phyloP scores from a whole-genome alignment of 306 rosid species.

The Rosa lucieae region DNA sequence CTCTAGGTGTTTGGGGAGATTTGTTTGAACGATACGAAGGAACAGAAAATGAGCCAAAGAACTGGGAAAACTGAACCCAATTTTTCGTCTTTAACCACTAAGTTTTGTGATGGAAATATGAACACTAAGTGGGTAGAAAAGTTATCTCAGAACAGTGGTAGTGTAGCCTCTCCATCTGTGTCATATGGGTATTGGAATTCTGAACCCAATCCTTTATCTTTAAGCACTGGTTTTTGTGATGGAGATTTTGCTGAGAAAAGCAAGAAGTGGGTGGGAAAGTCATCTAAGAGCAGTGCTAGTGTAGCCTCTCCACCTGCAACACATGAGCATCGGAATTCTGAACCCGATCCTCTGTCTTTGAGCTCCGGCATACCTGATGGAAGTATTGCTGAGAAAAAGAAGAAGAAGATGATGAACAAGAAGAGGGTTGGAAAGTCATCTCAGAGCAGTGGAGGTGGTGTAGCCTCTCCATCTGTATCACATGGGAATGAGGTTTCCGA shows the following conservation, averaged over 20 bases:
- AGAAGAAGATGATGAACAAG: constrained; percentile 3
- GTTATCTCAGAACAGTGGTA: not conserved
- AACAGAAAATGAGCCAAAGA: not conserved
- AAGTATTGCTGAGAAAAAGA: not conserved
- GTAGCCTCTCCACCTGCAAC: not conserved
- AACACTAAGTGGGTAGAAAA: constrained; percentile 6
- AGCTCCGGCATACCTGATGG: not conserved
- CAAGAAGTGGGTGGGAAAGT: not conserved
- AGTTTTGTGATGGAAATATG: not conserved
- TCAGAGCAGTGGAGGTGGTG: not conserved
- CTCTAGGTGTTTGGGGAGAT: not conserved
- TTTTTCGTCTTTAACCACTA: not conserved
- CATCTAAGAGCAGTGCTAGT: not conserved
- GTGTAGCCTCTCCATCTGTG: not conserved
- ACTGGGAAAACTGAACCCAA: not conserved
- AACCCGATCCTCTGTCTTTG: not conserved
- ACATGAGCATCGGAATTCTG: not conserved
- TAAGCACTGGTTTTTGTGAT: not conserved
- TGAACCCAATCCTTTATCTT: not conserved
- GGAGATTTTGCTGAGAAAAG: not conserved
- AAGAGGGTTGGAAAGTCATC: not conserved
- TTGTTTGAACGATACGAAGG: not conserved
- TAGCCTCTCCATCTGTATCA: not conserved
- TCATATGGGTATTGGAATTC: not conserved
- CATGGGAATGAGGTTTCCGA: not conserved